phyloP scores from a whole-genome alignment of 1,284 basidiomycete species.

The Taiwanofungus camphoratus region DNA sequence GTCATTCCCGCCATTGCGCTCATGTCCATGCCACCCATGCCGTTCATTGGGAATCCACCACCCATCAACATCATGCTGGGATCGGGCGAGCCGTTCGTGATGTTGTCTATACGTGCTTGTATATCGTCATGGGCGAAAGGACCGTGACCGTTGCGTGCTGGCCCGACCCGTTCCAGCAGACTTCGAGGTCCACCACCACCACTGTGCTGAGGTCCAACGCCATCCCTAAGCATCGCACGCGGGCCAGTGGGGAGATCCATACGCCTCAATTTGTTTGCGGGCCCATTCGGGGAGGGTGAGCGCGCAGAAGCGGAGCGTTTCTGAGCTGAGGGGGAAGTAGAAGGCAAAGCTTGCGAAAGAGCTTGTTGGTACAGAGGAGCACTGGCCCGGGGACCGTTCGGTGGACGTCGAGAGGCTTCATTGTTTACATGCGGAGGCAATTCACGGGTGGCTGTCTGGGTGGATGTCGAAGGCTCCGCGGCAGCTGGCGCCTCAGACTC shows the following conservation, averaged over 20 bases:
- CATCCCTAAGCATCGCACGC: constrained; percentile 58
- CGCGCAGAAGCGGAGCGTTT: constrained; percentile 68
- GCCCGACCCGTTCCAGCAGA: constrained; percentile 68
- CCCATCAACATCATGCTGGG: constrained; percentile 52
- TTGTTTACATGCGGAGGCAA: constrained; percentile 25
- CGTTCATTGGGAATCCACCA: constrained; percentile 38
- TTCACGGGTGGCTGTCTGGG: constrained; percentile 26
- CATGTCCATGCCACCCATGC: constrained; percentile 60
- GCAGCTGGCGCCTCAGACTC: constrained; percentile 35
- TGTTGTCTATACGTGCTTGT: constrained; percentile 72
- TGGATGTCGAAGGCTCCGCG: constrained; percentile 32
- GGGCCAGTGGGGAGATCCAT: constrained; percentile 75
- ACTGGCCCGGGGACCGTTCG: constrained; percentile 28
- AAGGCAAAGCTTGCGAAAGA: constrained; percentile 56
- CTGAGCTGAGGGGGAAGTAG: constrained; percentile 44
- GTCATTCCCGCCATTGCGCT: constrained; percentile 45
- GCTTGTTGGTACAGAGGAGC: constrained; percentile 60
- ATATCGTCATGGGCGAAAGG: constrained; percentile 52
- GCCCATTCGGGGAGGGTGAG: constrained; percentile 65
- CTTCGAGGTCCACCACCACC: constrained; percentile 42
- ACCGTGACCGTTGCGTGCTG: constrained; percentile 29
- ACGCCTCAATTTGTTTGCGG: constrained; percentile 58
- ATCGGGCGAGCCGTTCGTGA: constrained; percentile 52
- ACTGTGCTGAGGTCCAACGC: constrained; percentile 36
- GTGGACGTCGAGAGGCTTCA: constrained; percentile 39